phyloP scores from a whole-genome alignment of 192 early-diverging fungal species.

The Rhizoclosmatium sp. region DNA sequence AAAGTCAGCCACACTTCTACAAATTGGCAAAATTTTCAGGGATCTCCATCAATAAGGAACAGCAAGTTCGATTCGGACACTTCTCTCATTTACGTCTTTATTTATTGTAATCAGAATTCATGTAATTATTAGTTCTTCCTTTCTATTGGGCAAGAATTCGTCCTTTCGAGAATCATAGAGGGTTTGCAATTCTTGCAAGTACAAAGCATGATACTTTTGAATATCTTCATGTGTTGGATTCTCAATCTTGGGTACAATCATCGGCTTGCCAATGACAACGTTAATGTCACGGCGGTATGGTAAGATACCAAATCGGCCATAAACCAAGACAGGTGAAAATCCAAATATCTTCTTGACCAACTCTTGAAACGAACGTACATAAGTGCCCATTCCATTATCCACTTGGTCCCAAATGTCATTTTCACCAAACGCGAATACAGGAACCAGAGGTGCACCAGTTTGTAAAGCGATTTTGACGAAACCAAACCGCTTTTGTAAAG shows the following conservation, averaged over 20 bases:
- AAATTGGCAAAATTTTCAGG: too few relatives aligned
- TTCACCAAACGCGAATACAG: slow-evolving; percentile 87
- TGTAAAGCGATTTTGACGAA: slow-evolving; percentile 88
- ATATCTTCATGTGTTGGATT: slow-evolving; percentile 73
- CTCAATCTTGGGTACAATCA: slow-evolving; percentile 58
- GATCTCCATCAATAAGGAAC: too few relatives aligned
- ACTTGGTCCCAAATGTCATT: slow-evolving; percentile 71
- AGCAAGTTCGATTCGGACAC: too few relatives aligned
- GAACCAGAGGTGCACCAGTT: slow-evolving; percentile 78
- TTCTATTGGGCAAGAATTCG: slow-evolving; percentile 69
- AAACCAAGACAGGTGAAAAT: slow-evolving; percentile 66
- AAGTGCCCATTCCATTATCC: slow-evolving; percentile 72
- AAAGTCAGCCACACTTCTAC: too few relatives aligned
- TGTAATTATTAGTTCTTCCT: slow-evolving; percentile 64
- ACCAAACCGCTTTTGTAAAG: slow-evolving; percentile 46
- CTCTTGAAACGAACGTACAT: slow-evolving; percentile 73
- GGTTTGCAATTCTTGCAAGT: slow-evolving; percentile 68
- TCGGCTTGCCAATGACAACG: slow-evolving; percentile 50
- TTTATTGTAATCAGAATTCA: slow-evolving; percentile 23
- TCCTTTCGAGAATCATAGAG: slow-evolving; percentile 81
- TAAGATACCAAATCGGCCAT: slow-evolving; percentile 76
- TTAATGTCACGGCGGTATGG: slow-evolving; percentile 55
- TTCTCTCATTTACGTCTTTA: too few relatives aligned
- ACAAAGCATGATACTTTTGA: slow-evolving; percentile 66
- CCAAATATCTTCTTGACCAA: slow-evolving; percentile 64